Percentiles rank a stretch among this genome's conserved stretches.
These are phyloP conservation scores for Penicillium verrucosum DNA, from an alignment of 2,329 filamentous ascomycete genomes.

Conservation along the genomic window DNA sequence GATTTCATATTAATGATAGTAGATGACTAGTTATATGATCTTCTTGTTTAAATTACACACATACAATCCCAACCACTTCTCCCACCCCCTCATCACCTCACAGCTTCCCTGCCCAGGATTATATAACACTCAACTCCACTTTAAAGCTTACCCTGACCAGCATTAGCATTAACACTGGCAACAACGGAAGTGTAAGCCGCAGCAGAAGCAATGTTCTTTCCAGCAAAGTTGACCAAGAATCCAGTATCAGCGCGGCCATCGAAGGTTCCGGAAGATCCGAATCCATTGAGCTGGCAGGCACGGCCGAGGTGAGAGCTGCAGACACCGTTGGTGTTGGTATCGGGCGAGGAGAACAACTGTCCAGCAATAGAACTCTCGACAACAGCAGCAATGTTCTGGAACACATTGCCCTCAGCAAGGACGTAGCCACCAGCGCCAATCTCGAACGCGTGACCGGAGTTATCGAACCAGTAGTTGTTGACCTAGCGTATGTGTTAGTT, in stretches of 20 bases:
- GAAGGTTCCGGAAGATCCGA: conserved; percentile 38
- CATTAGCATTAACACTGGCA: conserved; percentile 39
- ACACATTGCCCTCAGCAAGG: conserved; percentile 57
- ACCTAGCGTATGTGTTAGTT: conserved; percentile 30
- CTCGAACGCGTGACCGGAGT: conserved; percentile 58
- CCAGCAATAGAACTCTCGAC: conserved; percentile 42
- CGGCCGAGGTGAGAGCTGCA: conserved; percentile 50
- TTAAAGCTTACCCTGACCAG: conserved; percentile 50
- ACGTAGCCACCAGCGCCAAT: conserved; percentile 45
- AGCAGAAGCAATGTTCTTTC: conserved; percentile 53
- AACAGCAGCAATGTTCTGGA: conserved; percentile 52
- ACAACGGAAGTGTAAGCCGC: conserved; percentile 34
- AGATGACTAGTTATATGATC: background rate
- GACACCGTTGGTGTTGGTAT: conserved; percentile 35
- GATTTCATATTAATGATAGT: background rate
- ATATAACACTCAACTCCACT: background rate
- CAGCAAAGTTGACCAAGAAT: conserved; percentile 52
- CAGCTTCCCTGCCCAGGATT: background rate
- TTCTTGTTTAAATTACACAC: background rate
- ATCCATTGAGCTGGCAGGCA: conserved; percentile 52
- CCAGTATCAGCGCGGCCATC: conserved; percentile 41
- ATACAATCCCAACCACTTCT: too few species aligned
- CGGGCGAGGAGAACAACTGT: conserved; percentile 39
- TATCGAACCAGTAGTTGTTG: conserved; percentile 61
- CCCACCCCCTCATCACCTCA: background rate